Percentiles rank a stretch among this genome's conserved stretches.
Conservation (phyloP, 208 protist species). For the Wallacemonas sp. region DNA sequence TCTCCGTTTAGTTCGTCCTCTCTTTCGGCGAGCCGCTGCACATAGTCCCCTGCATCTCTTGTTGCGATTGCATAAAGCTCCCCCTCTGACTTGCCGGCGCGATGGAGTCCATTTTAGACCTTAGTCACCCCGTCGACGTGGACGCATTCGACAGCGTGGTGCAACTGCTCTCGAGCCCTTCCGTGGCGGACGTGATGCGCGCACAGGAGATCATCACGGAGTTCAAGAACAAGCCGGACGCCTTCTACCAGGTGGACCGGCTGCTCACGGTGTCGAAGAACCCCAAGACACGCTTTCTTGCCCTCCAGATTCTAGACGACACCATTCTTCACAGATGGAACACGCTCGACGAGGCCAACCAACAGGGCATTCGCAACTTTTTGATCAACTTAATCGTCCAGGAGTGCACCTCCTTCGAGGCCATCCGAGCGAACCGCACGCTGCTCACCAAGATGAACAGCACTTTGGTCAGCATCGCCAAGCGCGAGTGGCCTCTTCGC, state of each 20-base stretch:
- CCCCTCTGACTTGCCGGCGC: not conserved
- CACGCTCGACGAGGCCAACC: conserved; percentile 89
- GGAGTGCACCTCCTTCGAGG: conserved; percentile 59
- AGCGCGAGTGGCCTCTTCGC: conserved; percentile 98
- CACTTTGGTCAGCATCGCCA: conserved; percentile 95
- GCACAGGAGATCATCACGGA: conserved; percentile 86
- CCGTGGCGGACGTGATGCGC: conserved; percentile 58
- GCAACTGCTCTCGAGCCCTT: conserved; percentile 50
- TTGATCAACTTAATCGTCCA: conserved; percentile 96
- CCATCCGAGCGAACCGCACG: conserved; percentile 57
- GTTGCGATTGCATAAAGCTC: too few species aligned
- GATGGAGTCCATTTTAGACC: conserved; percentile 77
- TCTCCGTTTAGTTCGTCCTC: too few species aligned
- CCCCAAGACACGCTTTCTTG: conserved; percentile 87
- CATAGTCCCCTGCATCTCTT: too few species aligned
- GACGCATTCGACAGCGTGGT: conserved; percentile 71
- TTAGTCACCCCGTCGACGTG: conserved; percentile 73
- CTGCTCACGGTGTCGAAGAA: conserved; percentile 87
- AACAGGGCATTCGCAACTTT: conserved; percentile 94
- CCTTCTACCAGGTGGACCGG: conserved; percentile 91
- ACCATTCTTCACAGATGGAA: conserved; percentile 96
- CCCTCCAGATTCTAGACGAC: conserved; percentile 94
- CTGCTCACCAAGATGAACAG: conserved; percentile 92
- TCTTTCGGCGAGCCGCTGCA: too few species aligned
- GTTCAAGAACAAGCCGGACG: conserved; percentile 92